phyloP scores from a whole-genome alignment of 1,284 basidiomycete species.

The Pseudozyma flocculosa region DNA sequence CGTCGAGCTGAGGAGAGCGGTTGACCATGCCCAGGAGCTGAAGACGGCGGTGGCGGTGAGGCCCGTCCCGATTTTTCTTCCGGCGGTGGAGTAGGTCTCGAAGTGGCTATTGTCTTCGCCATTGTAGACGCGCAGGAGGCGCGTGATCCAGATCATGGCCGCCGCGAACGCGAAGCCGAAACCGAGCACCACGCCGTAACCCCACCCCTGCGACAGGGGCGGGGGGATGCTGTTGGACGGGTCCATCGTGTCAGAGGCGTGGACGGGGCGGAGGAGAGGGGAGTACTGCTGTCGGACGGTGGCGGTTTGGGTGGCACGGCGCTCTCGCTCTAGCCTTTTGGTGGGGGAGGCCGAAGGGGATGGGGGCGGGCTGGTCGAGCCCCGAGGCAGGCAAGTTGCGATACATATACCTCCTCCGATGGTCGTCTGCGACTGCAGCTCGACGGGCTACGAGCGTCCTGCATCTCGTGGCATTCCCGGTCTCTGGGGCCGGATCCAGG shows the following conservation, averaged over 20 bases:
- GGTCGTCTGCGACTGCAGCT: no score
- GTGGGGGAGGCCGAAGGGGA: no score
- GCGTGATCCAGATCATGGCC: slow-evolving; percentile 37
- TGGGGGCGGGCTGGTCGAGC: no score
- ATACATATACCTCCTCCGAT: no score
- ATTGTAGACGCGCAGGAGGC: slow-evolving; percentile 23
- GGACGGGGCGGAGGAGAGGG: no score
- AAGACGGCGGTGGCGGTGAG: slow-evolving; percentile 50
- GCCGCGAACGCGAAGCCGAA: slow-evolving; percentile 50
- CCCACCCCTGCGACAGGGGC: slow-evolving; percentile 48
- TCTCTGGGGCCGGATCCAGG: no score
- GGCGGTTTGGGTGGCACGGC: no score
- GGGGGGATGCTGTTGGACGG: slow-evolving; percentile 19
- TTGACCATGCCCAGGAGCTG: slow-evolving; percentile 49
- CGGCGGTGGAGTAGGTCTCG: slow-evolving; percentile 44
- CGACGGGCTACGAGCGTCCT: no score
- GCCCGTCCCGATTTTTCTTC: slow-evolving; percentile 45
- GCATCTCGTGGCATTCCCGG: no score
- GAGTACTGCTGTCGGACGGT: no score
- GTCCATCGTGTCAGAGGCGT: background rate
- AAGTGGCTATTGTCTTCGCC: slow-evolving; percentile 38
- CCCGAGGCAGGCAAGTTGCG: no score
- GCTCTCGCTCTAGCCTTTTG: no score
- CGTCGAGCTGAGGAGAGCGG: slow-evolving; percentile 35
- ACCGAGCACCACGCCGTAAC: slow-evolving; percentile 56